Percentiles rank a stretch among this genome's conserved stretches.
These are phyloP conservation scores for Thymus quinquecostatus DNA, from an alignment of 257 asterid genomes.

Conservation along the genomic window DNA sequence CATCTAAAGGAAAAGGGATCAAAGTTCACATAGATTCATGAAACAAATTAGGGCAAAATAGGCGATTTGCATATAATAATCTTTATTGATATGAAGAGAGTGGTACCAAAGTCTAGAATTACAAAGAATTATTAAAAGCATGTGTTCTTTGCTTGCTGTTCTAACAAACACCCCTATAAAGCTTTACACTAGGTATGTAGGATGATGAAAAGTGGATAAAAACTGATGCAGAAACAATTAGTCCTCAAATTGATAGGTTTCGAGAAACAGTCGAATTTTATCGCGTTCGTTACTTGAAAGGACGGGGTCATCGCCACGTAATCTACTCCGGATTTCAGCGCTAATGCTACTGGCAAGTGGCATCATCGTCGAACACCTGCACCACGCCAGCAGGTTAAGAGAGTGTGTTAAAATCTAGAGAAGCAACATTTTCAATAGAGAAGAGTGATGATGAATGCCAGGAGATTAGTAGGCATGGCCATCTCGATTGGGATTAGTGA, in stretches of 20 bases:
- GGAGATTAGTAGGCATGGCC: conserved; percentile 47
- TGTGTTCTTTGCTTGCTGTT: conserved; percentile 2
- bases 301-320: conserved; percentile 64
- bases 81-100: conserved; percentile 9
- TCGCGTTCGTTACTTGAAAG: conserved; percentile 64
- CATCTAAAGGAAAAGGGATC: no score
- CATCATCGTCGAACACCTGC: conserved; percentile 61
- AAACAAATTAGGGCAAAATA: background rate
- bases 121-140: background rate
- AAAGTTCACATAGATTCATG: background rate
- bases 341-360: conserved; percentile 46
- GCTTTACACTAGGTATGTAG: conserved; percentile 30
- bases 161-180: conserved; percentile 33
- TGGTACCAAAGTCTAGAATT: background rate
- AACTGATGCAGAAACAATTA: conserved; percentile 26
- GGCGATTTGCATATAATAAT: background rate
- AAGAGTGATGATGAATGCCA: background rate
- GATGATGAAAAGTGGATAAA: background rate
- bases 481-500: conserved; percentile 70
- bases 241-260: conserved; percentile 57
- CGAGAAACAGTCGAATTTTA: conserved; percentile 61
- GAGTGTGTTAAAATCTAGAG: no score
- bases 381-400: conserved; percentile 4
- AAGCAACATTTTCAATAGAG: background rate
- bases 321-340: conserved; percentile 58